phyloP scores from a whole-genome alignment of 176 grass and related monocot species.

The Elaeis guineensis region DNA sequence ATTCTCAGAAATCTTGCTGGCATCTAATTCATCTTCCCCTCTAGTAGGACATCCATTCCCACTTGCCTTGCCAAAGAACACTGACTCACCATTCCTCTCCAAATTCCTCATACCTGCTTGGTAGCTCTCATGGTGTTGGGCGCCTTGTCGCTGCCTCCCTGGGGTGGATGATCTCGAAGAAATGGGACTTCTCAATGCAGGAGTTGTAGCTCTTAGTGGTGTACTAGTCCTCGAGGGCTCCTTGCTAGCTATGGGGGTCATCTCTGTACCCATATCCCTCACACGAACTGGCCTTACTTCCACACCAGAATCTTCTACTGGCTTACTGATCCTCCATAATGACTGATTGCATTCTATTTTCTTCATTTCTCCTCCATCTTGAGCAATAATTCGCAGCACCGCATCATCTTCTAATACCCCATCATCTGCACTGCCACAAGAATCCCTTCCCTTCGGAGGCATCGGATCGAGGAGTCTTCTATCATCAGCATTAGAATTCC shows the following conservation, averaged over 20 bases:
- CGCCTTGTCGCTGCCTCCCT: constrained; percentile 24
- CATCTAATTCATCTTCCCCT: constrained; percentile 1
- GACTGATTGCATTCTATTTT: constrained; percentile 50
- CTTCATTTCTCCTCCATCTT: constrained; percentile 68
- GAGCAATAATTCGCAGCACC: constrained; percentile 12
- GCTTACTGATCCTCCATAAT: constrained; percentile 1
- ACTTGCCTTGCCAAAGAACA: background rate
- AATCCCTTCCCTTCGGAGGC: constrained; percentile 72
- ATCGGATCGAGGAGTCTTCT: constrained; percentile 45
- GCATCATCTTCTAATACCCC: constrained; percentile 53
- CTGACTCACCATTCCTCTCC: constrained; percentile 1
- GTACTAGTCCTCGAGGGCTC: constrained; percentile 84
- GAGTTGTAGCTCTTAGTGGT: constrained; percentile 60
- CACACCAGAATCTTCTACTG: constrained; percentile 7
- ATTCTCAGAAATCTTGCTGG: constrained; percentile 11
- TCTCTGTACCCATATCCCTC: constrained; percentile 90
- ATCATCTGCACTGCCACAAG: constrained; percentile 83
- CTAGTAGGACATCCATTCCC: background rate
- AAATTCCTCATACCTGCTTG: constrained; percentile 19
- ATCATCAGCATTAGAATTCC: constrained; percentile 83
- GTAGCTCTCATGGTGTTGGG: constrained; percentile 12
- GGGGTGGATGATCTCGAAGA: constrained; percentile 70
- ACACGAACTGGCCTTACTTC: constrained; percentile 42
- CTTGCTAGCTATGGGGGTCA: constrained; percentile 97
- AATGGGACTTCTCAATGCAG: constrained; percentile 58